Evolutionary conservation across 768 basidiomycete genomes (phyloP).

Genomic region (Tylopilus felleus): DNA sequence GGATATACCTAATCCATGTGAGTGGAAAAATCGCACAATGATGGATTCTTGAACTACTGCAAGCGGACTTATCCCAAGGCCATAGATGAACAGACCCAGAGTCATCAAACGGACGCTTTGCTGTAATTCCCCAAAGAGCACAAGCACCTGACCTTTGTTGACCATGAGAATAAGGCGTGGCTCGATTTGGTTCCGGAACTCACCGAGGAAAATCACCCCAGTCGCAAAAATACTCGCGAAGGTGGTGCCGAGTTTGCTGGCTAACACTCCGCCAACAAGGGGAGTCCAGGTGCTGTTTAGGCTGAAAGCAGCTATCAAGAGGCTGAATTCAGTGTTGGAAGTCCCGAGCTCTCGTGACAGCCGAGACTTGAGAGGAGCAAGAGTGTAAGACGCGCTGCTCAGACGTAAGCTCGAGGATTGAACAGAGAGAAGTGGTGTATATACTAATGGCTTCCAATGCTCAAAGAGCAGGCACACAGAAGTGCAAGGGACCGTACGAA

Average conservation of each 20-base stretch:
- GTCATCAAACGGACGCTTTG: slow-evolving; percentile 66
- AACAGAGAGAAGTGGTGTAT: slow-evolving; percentile 16
- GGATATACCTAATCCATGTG: slow-evolving; percentile 69
- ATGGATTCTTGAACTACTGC: slow-evolving; percentile 84
- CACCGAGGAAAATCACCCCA: slow-evolving; percentile 62
- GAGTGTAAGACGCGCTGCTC: slow-evolving; percentile 63
- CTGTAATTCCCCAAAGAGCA: slow-evolving; percentile 62
- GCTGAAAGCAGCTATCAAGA: slow-evolving; percentile 73
- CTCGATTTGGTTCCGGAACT: slow-evolving; percentile 5
- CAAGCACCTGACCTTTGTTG: slow-evolving; percentile 54
- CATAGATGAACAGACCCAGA: slow-evolving; percentile 74
- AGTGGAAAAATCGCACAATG: slow-evolving; percentile 77
- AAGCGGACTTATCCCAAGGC: slow-evolving; percentile 74
- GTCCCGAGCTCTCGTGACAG: slow-evolving; percentile 68
- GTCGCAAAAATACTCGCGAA: slow-evolving; percentile 71
- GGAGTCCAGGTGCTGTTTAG: slow-evolving; percentile 79
- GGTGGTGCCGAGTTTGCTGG: slow-evolving; percentile 69
- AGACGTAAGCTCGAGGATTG: slow-evolving; percentile 1
- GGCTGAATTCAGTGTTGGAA: slow-evolving; percentile 72
- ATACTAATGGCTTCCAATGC: slow-evolving; percentile 76
- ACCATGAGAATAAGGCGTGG: slow-evolving; percentile 5
- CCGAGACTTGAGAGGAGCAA: slow-evolving; percentile 75
- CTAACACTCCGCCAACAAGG: slow-evolving; percentile 69
- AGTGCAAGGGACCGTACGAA: slow-evolving; percentile 59
- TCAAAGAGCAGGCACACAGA: slow-evolving; percentile 68